Conservation (phyloP, 1,284 basidiomycete species). For the Volvariella volvacea region DNA sequence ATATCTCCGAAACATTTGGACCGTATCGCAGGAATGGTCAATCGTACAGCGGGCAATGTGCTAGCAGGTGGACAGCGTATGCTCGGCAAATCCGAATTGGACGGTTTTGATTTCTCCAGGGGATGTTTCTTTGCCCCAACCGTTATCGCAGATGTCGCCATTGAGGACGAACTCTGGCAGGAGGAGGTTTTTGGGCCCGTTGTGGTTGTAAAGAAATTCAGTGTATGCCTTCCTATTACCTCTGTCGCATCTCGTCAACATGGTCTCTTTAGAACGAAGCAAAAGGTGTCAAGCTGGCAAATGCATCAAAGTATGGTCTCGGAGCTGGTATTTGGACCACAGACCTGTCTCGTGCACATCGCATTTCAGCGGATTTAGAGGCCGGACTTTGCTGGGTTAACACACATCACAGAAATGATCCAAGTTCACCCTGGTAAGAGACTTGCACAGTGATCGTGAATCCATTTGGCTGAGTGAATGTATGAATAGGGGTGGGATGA, state of each 20-base stretch:
- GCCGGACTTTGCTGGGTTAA: slow-evolving; percentile 82
- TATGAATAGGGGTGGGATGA: slow-evolving; percentile 70
- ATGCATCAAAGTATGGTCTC: slow-evolving; percentile 71
- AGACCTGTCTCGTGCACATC: slow-evolving; percentile 66
- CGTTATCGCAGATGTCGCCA: slow-evolving; percentile 52
- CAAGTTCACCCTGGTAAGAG: slow-evolving; percentile 75
- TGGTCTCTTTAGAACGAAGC: slow-evolving; percentile 40
- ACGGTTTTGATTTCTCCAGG: slow-evolving; percentile 58
- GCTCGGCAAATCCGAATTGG: slow-evolving; percentile 51
- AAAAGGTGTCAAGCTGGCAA: slow-evolving; percentile 65
- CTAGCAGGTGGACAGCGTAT: slow-evolving; percentile 62
- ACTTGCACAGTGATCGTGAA: not conserved
- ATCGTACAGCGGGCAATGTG: slow-evolving; percentile 39
- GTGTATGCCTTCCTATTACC: slow-evolving; percentile 28
- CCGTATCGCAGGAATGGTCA: slow-evolving; percentile 56
- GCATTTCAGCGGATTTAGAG: slow-evolving; percentile 59
- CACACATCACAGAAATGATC: slow-evolving; percentile 82
- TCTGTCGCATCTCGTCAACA: not conserved
- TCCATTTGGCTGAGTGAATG: slow-evolving; percentile 4
- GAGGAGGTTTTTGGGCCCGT: slow-evolving; percentile 82
- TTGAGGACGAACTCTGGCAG: slow-evolving; percentile 63
- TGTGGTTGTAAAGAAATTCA: slow-evolving; percentile 61
- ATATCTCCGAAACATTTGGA: slow-evolving; percentile 60
- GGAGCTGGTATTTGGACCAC: slow-evolving; percentile 79
- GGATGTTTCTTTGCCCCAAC: slow-evolving; percentile 78